Conservation (phyloP, 2,329 filamentous ascomycete genomes). For the Rutstroemia sp. region DNA sequence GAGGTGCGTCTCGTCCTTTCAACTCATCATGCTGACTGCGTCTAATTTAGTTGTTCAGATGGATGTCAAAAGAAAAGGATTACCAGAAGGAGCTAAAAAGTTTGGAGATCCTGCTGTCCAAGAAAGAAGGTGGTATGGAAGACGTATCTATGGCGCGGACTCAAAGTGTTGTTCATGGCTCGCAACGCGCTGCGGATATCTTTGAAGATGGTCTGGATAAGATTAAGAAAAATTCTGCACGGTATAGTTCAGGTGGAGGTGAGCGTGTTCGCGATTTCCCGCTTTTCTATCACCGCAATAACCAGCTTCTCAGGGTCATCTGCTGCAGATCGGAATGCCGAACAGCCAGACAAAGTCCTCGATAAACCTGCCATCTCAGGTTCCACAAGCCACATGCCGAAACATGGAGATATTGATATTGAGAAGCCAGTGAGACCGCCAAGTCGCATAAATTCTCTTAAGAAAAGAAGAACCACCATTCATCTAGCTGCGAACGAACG, state of each 20-base stretch:
- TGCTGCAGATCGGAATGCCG: background rate
- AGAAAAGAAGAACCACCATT: background rate
- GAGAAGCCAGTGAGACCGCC: background rate
- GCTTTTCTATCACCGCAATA: background rate
- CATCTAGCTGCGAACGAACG: background rate
- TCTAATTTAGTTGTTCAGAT: constrained; percentile 1
- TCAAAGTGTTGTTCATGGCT: constrained; percentile 25
- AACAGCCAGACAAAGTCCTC: background rate
- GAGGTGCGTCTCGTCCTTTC: background rate
- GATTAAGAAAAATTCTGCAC: constrained; percentile 18
- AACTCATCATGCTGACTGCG: background rate
- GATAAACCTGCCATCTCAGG: background rate
- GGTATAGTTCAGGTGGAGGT: constrained; percentile 10
- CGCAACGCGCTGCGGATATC: constrained; percentile 16
- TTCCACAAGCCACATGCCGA: background rate
- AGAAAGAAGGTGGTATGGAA: constrained; percentile 26
- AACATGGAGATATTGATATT: background rate
- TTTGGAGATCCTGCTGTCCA: constrained; percentile 26
- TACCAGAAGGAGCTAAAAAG: constrained; percentile 28
- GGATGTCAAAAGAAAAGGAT: constrained; percentile 24
- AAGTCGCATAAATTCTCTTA: background rate
- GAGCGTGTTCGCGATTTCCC: background rate
- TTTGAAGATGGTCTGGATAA: constrained; percentile 17
- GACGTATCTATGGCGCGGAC: constrained; percentile 24
- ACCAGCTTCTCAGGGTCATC: background rate